A percentile compares a stretch with the other conserved stretches of the same genome.
These are phyloP conservation scores for Petunia secreta DNA, from an alignment of 257 asterid species.

Conservation along the genomic window DNA sequence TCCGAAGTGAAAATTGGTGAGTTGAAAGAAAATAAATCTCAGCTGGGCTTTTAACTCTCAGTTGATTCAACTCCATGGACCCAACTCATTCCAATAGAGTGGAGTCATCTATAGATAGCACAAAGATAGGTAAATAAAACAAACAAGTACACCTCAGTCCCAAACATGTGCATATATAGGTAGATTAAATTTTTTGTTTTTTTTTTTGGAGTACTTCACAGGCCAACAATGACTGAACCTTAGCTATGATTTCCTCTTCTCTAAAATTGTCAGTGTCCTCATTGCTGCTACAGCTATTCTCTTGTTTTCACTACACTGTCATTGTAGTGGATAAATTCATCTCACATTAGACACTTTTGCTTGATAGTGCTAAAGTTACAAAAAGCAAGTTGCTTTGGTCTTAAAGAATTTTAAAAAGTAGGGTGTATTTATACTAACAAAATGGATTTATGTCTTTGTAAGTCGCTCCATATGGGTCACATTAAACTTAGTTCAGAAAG, in stretches of 20 bases:
- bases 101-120: not conserved
- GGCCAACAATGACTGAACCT: not conserved
- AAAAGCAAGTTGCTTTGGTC: not conserved
- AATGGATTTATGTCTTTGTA: conserved; percentile 5
- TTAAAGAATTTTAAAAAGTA: not conserved
- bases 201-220: not conserved
- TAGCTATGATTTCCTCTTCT: not conserved
- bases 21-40: too few species aligned
- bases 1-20: too few species aligned
- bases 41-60: too few species aligned
- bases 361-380: not conserved
- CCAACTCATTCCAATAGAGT: not conserved
- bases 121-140: not conserved
- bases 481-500: not conserved
- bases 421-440: not conserved
- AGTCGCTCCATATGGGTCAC: not conserved
- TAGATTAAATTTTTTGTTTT: too few species aligned
- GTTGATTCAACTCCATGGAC: not conserved
- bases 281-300: not conserved
- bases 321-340: not conserved
- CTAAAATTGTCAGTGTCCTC: not conserved
- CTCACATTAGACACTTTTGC: not conserved
- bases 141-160: too few species aligned
- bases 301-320: not conserved
- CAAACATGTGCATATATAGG: too few species aligned